Base-by-base conservation (phyloP, 495 filamentous ascomycete species). In the Bombardia bombarda region DNA sequence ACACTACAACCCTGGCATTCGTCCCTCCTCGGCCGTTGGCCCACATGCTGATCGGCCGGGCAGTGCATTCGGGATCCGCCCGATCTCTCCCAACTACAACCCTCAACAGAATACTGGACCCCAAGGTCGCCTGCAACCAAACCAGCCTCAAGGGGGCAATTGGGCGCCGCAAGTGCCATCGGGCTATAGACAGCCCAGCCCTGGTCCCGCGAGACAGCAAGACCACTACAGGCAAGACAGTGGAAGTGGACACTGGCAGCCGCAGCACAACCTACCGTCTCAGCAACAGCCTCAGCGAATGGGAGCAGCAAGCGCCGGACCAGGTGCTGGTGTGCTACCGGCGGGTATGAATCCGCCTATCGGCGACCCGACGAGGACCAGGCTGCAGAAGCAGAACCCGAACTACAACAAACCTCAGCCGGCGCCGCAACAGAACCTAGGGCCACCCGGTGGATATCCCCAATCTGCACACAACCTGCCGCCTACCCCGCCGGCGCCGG, bases 41-140 rank as follows among this genome's bases (percentile, higher is more conserved):
- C 74, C 69, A 1, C 60, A 52, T 26, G 70, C 73, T 13, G 74
- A 77, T 47, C 74, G 83, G 1, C 79, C 82, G 9, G 71, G 67
- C 38, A 84, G 81, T 45, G 79, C 83, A 10, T 83, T 83, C 57
- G 79, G 81, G 13, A 80, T 85, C 53, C 77, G 67, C 17, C 66
- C 72, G 0, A 46, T 61, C 9, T 47, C 63, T 26, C 42, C 46
- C 24, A 52, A 50, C 48, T 52, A 40, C 25, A 52, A 23, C 40
- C 43, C 49, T 7, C 38, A 35, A 36, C 52, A 30, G 7, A 38
- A 23, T 35, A 45, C 35, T 23, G 45, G 38, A 5, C 45, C 49
- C 32, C 43, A 49, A 22, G 44, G 55, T 16, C 46, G 52, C 35
- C 52, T 49, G 10, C 31, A 38, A 37, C 61, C 57, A 18, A 52